Base-by-base conservation (phyloP, 1,284 basidiomycete genomes). In the Inonotus obliquus region DNA sequence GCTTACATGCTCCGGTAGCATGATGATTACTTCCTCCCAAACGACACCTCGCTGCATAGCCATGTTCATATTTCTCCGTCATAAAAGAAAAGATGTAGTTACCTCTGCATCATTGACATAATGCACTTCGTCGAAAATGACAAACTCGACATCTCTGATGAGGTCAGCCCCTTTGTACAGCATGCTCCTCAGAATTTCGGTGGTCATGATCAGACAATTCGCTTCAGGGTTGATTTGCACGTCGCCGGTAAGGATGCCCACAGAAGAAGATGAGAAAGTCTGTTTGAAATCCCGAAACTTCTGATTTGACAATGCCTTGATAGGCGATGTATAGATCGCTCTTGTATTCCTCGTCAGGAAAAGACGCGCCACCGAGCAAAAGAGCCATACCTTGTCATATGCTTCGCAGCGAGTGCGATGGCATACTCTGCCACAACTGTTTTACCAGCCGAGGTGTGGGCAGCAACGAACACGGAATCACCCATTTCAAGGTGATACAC, bases 1-100 rank as follows among this genome's bases (percentile, higher is more conserved):
- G 72, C 90, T 96, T 71, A 98, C 91, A 74, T 98, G 95, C 66
- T 98, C 95, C 0, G 95, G 95, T 11, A 98, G 77, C 94, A 98
- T 96, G 74, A 99, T 99, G 67, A 99, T 99, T 37, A 99, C 97
- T 76, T 99, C 97, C 75, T 99, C 97, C 97, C 97, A 99, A 14
- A 99, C 97, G 10, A 99, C 97, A 57, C 97, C 97, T 71, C 97
- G 84, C 94, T 97, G 58, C 51, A 62, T 29, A 35, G 64, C 55
- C 60, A 13, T 57, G 56, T 51, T 17, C 45, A 39, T 13, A 25
- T 21, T 9, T 52, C n/a, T 19, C 10, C 39, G 21, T 23, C 38
- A n/a, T 17, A 25, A 29, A 45, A 58, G 47, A 53, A 14, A 9
- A 23, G 13, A 0, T 32, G 9, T 21, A 79, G 66, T 17, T 65